These are phyloP conservation scores for Cercospora citrullina DNA, from an alignment of 2,329 filamentous ascomycete species.

Conservation along the genomic window DNA sequence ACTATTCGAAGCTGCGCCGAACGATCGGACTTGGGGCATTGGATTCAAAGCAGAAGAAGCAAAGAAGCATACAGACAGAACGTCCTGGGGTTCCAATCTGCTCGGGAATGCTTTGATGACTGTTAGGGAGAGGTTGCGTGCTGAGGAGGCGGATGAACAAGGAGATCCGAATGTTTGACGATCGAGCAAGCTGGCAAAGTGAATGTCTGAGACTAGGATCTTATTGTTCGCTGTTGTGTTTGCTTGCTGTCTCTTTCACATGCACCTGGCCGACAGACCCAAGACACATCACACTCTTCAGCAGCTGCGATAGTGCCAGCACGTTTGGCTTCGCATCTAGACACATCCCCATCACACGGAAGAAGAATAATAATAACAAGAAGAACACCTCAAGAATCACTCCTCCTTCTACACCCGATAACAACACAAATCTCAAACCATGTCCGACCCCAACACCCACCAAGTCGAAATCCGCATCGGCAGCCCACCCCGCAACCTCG, in stretches of 20 bases:
- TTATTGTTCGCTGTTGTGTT: neutral
- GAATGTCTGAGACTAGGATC: neutral
- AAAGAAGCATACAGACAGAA: constrained; percentile 6
- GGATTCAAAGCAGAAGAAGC: constrained; percentile 50
- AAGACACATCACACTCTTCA: neutral
- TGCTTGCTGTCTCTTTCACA: neutral
- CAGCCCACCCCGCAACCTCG: neutral
- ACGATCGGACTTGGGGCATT: constrained; percentile 66
- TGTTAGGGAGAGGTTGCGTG: constrained; percentile 10
- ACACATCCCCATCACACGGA: neutral
- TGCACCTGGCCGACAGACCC: neutral
- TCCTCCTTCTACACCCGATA: neutral
- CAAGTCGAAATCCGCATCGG: constrained; percentile 1
- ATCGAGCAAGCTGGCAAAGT: neutral
- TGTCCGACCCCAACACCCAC: neutral
- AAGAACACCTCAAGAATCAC: neutral
- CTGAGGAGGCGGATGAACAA: neutral
- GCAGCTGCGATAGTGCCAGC: neutral
- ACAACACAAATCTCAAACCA: neutral
- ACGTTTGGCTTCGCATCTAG: neutral
- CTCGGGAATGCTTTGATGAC: constrained; percentile 12
- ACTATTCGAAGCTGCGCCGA: constrained; percentile 57
- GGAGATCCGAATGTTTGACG: neutral
- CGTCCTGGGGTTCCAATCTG: constrained; percentile 54
- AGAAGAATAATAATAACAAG: neutral